Evolutionary conservation across 2,329 filamentous ascomycete genomes (phyloP), one percentile per base, ranked within the genome.

Genomic region (Ophiosphaerella narmari): DNA sequence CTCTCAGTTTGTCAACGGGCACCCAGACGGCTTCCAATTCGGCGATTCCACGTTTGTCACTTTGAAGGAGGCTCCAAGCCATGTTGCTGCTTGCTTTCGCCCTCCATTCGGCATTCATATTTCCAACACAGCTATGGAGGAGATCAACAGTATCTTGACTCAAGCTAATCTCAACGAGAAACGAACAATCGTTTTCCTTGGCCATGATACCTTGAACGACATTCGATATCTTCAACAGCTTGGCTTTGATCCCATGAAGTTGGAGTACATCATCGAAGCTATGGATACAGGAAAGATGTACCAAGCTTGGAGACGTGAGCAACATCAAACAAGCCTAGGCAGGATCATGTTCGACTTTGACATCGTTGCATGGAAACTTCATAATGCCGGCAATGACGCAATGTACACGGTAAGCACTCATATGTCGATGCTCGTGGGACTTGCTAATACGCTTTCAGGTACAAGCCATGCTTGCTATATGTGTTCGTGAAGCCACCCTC

Each of bases 331-430:
- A 12, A 82, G 81, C 1, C 80, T 97, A 2, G 76, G 75, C 0
- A 75, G 62, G 5, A 78, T 95, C 12, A 80, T 96, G 21, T 64
- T 72, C 5, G 80, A 87, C 5, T 77, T 96, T 24, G 82, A 81
- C 2, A 82, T 95, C 7, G 62, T 74, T 0, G 82, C 79, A 36
- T 82, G 78, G 71, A 79, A 88, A 60, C 77, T 93, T n/a, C 91
- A 96, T 72, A 96, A 96, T 65, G 91, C 87, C 0, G 83, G 91
- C 1, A 96, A 96, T 58, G 91, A 96, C 67, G 91, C 91, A 0
- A 82, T 86, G 1, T 94, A 88, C 68, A 93, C 90, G 0, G 74
- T 96, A 55, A 85, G 87, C 54, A 87, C 85, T 7, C n/a, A n/a
- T 13, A 82, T 94, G 79, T 70, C 96, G 6, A 83, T 77, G 1